phyloP scores from a whole-genome alignment of 192 early-diverging fungal species.

The Chytriomyces sp. region DNA sequence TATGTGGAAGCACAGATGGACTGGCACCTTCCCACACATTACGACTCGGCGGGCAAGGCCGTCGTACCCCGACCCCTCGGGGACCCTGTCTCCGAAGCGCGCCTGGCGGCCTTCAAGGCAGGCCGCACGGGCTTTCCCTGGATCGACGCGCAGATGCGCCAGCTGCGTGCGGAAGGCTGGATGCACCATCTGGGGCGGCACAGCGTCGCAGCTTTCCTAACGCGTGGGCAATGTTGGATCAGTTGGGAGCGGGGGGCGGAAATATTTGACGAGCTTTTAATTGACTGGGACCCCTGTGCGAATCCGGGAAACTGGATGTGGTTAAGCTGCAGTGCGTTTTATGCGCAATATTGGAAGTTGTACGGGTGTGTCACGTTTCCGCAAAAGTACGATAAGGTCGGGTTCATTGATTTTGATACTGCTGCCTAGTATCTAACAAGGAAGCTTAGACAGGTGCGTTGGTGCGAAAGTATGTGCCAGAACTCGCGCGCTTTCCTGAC shows the following conservation, averaged over 20 bases:
- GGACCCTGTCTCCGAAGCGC: slow-evolving; percentile 6
- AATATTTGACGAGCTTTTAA: slow-evolving; percentile 35
- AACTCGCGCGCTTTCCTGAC: slow-evolving; percentile 24
- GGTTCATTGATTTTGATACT: not conserved
- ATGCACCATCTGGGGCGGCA: slow-evolving; percentile 43
- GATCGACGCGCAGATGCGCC: slow-evolving; percentile 42
- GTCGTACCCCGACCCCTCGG: not conserved
- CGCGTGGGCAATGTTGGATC: slow-evolving; percentile 37
- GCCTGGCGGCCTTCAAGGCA: slow-evolving; percentile 14
- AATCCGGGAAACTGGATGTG: slow-evolving; percentile 46
- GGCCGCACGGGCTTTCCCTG: slow-evolving; percentile 41
- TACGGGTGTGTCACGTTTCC: slow-evolving; percentile 38
- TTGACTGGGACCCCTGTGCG: slow-evolving; percentile 29
- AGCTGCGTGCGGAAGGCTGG: slow-evolving; percentile 41
- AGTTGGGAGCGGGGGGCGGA: slow-evolving; percentile 38
- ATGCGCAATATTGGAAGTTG: slow-evolving; percentile 30
- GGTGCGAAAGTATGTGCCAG: slow-evolving; percentile 32
- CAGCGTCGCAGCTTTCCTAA: slow-evolving; percentile 38
- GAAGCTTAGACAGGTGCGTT: not conserved
- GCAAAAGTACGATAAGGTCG: slow-evolving; percentile 32
- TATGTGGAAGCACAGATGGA: slow-evolving; percentile 19
- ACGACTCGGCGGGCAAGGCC: not conserved
- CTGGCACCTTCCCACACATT: slow-evolving; percentile 16
- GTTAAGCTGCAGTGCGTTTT: slow-evolving; percentile 37
- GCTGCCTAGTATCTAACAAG: not conserved